These are phyloP conservation scores for Yueomyces sinensis DNA, from an alignment of 805 yeast genomes.

Conservation along the genomic window DNA sequence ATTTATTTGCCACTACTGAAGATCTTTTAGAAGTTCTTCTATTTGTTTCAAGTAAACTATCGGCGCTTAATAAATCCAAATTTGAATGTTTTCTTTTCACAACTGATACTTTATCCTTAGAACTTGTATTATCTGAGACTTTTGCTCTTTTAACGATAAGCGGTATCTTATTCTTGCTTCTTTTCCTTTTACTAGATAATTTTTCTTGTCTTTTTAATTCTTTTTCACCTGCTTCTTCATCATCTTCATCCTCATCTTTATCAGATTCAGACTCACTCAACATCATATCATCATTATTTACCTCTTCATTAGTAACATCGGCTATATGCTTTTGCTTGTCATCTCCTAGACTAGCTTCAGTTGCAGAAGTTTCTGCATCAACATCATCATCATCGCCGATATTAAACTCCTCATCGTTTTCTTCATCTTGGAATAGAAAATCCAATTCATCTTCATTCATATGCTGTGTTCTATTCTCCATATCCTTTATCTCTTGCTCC, in stretches of 20 bases:
- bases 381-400: conserved; percentile 14
- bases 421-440: conserved; percentile 54
- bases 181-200: conserved; percentile 14
- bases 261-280: conserved; percentile 21
- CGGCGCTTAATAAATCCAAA: conserved; percentile 29
- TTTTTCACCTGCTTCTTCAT: conserved; percentile 57
- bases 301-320: conserved; percentile 3
- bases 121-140: conserved; percentile 5
- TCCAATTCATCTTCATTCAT: conserved; percentile 73
- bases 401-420: conserved; percentile 34
- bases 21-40: conserved; percentile 68
- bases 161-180: conserved; percentile 15
- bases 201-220: conserved; percentile 36
- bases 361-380: too few species aligned
- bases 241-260: conserved; percentile 31
- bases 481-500: conserved; percentile 46
- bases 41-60: conserved; percentile 34
- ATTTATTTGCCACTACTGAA: conserved; percentile 64
- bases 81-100: conserved; percentile 14
- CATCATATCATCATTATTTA: conserved; percentile 21
- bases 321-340: conserved; percentile 3
- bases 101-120: neutral
- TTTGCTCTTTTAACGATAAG: conserved; percentile 22
- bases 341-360: conserved; percentile 12
- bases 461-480: conserved; percentile 21